Base-by-base conservation (phyloP, 495 filamentous ascomycete genomes). In the Aspergillus heteromorphus region DNA sequence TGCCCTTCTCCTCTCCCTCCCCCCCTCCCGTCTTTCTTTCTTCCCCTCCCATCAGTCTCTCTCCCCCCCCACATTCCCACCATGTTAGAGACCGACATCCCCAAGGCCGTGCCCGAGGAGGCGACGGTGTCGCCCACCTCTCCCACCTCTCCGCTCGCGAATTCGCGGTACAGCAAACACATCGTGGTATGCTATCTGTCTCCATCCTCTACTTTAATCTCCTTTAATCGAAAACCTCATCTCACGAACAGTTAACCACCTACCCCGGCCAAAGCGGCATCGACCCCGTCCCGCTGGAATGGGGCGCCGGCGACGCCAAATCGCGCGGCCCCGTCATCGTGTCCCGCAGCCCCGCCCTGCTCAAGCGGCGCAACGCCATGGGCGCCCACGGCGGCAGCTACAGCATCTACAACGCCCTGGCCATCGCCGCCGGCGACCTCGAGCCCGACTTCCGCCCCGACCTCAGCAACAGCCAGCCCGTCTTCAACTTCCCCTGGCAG, bases 371-470 rank as follows among this genome's bases (percentile, higher is more conserved):
- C 50, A 98, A 98, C 73, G 92, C 87, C 78, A 75, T 76, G 81
- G 86, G 86, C 53, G 93, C 93, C 51, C 93, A 98, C 64, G 92
- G 93, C 40, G 93, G 93, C 40, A 96, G 91, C n/a, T 98, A 98
- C 63, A 89, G 88, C 60, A 90, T 97, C 62, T 98, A 98, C 71
- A 91, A 95, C 66, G 93, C 93, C 20, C 78, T 98, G 42, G 93
- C 93, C 36, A 81, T 98, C 56, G 93, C 93, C 19, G 90, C 88
- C 60, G 92, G 92, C 58, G 85, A 97, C 61, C 82, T 98, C 48
- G 82, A 87, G 48, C 74, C 81, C 17, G 83, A 96, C 58, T 92
- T 97, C 73, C 87, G 82, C 71, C 90, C 93, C 13, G 91, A 97
- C 67, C 92, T 95, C 70, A 92, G 88, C 56, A 96, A 97, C 73